Base-by-base conservation (phyloP, 2,329 filamentous ascomycete genomes). In the Magnaporthales sp. region DNA sequence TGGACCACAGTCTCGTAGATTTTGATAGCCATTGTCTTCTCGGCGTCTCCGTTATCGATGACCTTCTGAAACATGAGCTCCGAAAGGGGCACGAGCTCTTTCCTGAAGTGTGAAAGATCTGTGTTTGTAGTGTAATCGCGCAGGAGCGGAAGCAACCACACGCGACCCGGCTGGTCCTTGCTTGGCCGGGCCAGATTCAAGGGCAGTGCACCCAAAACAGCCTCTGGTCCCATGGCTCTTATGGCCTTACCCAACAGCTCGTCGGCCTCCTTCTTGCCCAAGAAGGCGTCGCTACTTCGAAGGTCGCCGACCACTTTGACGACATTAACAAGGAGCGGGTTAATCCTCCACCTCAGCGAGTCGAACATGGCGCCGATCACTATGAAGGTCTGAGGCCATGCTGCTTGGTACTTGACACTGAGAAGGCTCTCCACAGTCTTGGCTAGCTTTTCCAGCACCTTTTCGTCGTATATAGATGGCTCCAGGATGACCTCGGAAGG, bases 1-100 rank as follows among this genome's bases (percentile, higher is more conserved):
- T 96, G 91, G 9, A 99, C 92, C 4, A 99, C 82, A 0, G 95
- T 98, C 79, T 99, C 94, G 75, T 95, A 99, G 68, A 99, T 96
- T 82, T 99, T 99, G 74, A 95, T 86, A 76, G 98, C 93, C 85
- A 97, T 93, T 0, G 92, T 95, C 83, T 97, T 97, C 74, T 94
- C 91, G 15, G 87, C 88, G 26, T 86, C 81, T 15, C 91, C 91
- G 72, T 96, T 91, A 69, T 96, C 90, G 62, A 97, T 81, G 5
- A 98, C 91, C 70, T 86, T 88, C 75, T 98, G 92, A 76, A 94
- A 97, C 83, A 99, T 91, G 64, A 86, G 80, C 75, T 97, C 91
- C 75, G 94, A 98, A 27, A 99, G 81, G 19, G 95, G 93, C 6
- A 97, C 88, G 77, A 99, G 88, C 73, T 96, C 92, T 3, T 83